phyloP scores from a whole-genome alignment of 441 rosid genomes.

The Codiaeum variegatum region DNA sequence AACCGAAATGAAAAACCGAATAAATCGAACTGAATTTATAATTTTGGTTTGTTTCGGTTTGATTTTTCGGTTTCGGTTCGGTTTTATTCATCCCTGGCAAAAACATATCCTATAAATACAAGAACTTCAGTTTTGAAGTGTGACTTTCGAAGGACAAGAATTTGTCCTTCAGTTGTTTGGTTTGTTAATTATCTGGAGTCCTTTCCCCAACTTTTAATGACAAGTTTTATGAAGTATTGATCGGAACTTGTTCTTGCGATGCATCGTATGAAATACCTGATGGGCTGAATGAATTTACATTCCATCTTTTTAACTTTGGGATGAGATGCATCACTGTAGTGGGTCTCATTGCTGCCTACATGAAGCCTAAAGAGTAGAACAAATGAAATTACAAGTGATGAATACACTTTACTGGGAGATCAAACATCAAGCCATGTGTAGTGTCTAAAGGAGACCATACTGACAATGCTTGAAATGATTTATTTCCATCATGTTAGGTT shows the following conservation, averaged over 20 bases:
- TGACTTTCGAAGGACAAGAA: not conserved
- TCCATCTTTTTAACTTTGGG: not conserved
- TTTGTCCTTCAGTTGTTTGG: not conserved
- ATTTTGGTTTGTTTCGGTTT: too few relatives aligned
- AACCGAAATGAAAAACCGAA: too few relatives aligned
- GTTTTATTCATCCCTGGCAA: too few relatives aligned
- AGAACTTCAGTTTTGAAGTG: not conserved
- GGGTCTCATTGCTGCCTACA: not conserved
- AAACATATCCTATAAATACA: slow-evolving; percentile 1
- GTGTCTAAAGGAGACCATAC: not conserved
- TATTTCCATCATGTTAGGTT: not conserved
- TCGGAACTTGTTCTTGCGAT: not conserved
- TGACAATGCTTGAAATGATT: not conserved
- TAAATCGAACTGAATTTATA: too few relatives aligned
- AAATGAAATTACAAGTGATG: not conserved
- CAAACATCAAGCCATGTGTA: not conserved
- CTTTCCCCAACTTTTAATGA: not conserved
- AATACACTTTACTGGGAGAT: not conserved
- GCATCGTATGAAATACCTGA: not conserved
- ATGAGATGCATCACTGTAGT: not conserved
- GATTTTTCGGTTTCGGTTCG: too few relatives aligned
- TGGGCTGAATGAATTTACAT: not conserved
- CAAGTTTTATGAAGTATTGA: not conserved
- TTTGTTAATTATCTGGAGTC: too few relatives aligned
- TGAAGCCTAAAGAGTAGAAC: not conserved